phyloP scores from a whole-genome alignment of 768 basidiomycete genomes.

The Pisolithus marmoratus region DNA sequence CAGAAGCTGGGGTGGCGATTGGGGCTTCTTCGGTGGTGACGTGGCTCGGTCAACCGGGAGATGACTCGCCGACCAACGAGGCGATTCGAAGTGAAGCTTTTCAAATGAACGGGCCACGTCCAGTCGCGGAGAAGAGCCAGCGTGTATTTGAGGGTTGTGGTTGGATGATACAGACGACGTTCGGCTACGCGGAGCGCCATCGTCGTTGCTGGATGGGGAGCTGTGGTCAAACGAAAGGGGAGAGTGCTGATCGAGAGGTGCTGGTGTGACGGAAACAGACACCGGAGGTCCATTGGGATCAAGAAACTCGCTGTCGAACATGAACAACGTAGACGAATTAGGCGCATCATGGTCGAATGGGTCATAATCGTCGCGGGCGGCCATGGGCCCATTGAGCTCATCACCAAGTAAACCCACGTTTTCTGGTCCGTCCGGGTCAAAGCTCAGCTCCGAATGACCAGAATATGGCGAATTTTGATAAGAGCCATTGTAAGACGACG shows the following conservation, averaged over 20 bases:
- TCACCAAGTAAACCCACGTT: conserved; percentile 46
- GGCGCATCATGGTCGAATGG: conserved; percentile 69
- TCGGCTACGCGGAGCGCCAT: conserved; percentile 46
- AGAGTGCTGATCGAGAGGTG: conserved; percentile 30
- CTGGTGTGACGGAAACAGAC: conserved; percentile 35
- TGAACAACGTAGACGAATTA: conserved; percentile 42
- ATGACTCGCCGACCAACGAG: conserved; percentile 46
- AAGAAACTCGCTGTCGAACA: conserved; percentile 49
- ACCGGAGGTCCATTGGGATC: conserved; percentile 28
- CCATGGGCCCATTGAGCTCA: conserved; percentile 30
- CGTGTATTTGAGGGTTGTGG: conserved; percentile 33
- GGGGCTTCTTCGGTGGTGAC: conserved; percentile 46
- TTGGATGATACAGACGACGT: conserved; percentile 64
- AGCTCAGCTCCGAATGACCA: conserved; percentile 58
- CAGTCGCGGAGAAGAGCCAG: conserved; percentile 50
- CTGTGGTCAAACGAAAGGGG: conserved; percentile 52
- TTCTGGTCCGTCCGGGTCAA: conserved; percentile 43
- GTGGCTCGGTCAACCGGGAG: conserved; percentile 39
- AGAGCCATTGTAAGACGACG: conserved; percentile 57
- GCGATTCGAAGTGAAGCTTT: conserved; percentile 60
- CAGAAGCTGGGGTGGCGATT: conserved; percentile 55
- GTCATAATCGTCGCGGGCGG: conserved; percentile 52
- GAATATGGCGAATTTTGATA: conserved; percentile 72
- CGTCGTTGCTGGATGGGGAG: conserved; percentile 58
- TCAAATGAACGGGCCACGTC: conserved; percentile 54